phyloP scores from a whole-genome alignment of 2,329 filamentous ascomycete genomes.

The Aspergillus intermedius region DNA sequence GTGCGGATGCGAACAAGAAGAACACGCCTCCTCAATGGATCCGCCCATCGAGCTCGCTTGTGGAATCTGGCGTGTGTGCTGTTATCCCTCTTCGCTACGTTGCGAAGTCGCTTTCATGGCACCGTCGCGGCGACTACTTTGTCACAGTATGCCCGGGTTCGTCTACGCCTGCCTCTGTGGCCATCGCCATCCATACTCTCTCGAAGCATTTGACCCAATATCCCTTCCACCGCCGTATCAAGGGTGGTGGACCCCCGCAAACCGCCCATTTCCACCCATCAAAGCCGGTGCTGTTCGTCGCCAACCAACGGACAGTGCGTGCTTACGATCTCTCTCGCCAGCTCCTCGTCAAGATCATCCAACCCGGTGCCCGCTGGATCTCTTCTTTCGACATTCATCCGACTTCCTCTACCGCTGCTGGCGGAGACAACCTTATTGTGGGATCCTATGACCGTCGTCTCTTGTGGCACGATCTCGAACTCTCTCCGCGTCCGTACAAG shows the following conservation, averaged over 20 bases:
- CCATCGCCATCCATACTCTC: slow-evolving; percentile 89
- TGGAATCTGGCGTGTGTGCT: slow-evolving; percentile 68
- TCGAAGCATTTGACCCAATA: slow-evolving; percentile 93
- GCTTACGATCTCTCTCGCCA: slow-evolving; percentile 90
- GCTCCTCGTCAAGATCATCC: slow-evolving; percentile 84
- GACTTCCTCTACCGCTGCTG: slow-evolving; percentile 78
- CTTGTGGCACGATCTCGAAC: slow-evolving; percentile 93
- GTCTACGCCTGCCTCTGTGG: slow-evolving; percentile 46
- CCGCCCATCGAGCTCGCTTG: slow-evolving; percentile 65
- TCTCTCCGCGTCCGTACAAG: slow-evolving; percentile 87
- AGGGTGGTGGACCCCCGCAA: slow-evolving; percentile 70
- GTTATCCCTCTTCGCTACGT: slow-evolving; percentile 72
- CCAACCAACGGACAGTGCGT: slow-evolving; percentile 86
- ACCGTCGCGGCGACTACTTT: slow-evolving; percentile 89
- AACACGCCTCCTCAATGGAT: slow-evolving; percentile 75
- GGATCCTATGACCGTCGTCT: slow-evolving; percentile 90
- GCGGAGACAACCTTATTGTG: slow-evolving; percentile 88
- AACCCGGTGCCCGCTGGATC: slow-evolving; percentile 92
- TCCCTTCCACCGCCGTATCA: slow-evolving; percentile 70
- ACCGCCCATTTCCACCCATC: slow-evolving; percentile 91
- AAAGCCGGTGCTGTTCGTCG: slow-evolving; percentile 89
- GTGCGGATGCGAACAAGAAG: slow-evolving; percentile 54
- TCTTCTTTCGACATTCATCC: slow-evolving; percentile 90
- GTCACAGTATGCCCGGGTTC: slow-evolving; percentile 73
- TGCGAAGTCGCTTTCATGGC: slow-evolving; percentile 88